phyloP scores from a whole-genome alignment of 2,329 filamentous ascomycete genomes.

The Claviceps humidiphila region DNA sequence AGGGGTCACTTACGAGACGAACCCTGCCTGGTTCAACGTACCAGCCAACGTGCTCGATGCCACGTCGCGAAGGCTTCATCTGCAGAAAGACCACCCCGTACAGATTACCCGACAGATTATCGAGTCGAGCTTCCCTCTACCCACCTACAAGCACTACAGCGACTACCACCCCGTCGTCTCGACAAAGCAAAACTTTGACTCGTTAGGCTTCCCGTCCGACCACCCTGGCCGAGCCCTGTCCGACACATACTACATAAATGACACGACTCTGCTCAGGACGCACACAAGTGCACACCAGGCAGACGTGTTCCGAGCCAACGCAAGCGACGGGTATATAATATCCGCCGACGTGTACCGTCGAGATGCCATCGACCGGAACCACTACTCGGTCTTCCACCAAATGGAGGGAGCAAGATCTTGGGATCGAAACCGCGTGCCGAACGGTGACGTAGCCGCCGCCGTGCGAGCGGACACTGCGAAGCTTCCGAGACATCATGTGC shows the following conservation, averaged over 20 bases:
- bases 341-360: slow-evolving; percentile 90
- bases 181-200: slow-evolving; percentile 85
- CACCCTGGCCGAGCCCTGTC: slow-evolving; percentile 78
- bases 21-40: slow-evolving; percentile 73
- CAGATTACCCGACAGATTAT: slow-evolving; percentile 85
- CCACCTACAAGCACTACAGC: slow-evolving; percentile 65
- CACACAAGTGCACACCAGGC: slow-evolving; percentile 92
- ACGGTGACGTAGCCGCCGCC: slow-evolving; percentile 45
- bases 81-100: slow-evolving; percentile 82
- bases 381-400: slow-evolving; percentile 96
- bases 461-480: slow-evolving; percentile 58
- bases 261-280: slow-evolving; percentile 70
- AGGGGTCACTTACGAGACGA: slow-evolving; percentile 50
- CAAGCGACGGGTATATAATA: slow-evolving; percentile 72
- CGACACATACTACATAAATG: slow-evolving; percentile 93
- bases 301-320: slow-evolving; percentile 60
- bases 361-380: slow-evolving; percentile 86
- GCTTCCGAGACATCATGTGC: slow-evolving; percentile 60
- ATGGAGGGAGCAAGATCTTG: slow-evolving; percentile 93
- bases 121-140: slow-evolving; percentile 68
- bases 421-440: slow-evolving; percentile 52
- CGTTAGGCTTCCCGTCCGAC: slow-evolving; percentile 77
- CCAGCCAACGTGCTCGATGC: slow-evolving; percentile 61
- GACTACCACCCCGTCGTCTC: slow-evolving; percentile 72
- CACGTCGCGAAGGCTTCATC: slow-evolving; percentile 67